A percentile compares a stretch with the other conserved stretches of the same genome.
Evolutionary conservation across 1,139 yeast genomes (phyloP).

Genomic region (Suhomyces panamericanus): DNA sequence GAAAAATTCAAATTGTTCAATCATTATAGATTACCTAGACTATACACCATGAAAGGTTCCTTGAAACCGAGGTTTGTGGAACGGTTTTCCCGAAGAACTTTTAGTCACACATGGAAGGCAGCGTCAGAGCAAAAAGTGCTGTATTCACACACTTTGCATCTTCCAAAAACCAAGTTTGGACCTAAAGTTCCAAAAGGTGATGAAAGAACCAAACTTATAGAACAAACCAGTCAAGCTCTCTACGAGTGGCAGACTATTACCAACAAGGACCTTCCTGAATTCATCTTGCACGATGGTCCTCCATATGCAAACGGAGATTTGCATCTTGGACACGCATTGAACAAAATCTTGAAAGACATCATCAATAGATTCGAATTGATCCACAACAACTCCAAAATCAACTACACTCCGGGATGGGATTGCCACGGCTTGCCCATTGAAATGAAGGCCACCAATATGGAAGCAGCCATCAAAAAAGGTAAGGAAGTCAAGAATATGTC

Average conservation of each 20-base stretch:
- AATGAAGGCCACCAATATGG: slow-evolving; percentile 61
- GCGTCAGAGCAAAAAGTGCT: slow-evolving; percentile 1
- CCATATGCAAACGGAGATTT: slow-evolving; percentile 96
- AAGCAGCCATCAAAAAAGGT: slow-evolving; percentile 32
- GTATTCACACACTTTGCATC: slow-evolving; percentile 39
- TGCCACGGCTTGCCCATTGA: slow-evolving; percentile 98
- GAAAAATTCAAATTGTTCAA: slow-evolving; percentile 1
- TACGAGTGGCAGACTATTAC: slow-evolving; percentile 35
- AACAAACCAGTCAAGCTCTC: slow-evolving; percentile 30
- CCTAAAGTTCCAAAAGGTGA: slow-evolving; percentile 43
- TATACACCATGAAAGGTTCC: neutral
- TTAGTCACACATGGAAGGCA: neutral
- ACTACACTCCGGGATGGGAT: slow-evolving; percentile 95
- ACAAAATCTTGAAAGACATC: slow-evolving; percentile 85
- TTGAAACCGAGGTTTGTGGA: neutral
- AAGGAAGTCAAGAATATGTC: slow-evolving; percentile 17
- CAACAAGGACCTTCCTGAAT: slow-evolving; percentile 28
- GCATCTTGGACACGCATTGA: slow-evolving; percentile 92
- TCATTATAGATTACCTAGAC: neutral
- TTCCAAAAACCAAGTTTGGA: slow-evolving; percentile 43
- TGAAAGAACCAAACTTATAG: slow-evolving; percentile 26
- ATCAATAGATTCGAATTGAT: slow-evolving; percentile 71
- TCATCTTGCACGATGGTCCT: slow-evolving; percentile 92
- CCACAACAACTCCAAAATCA: slow-evolving; percentile 55
- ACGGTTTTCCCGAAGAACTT: neutral